Conservation (phyloP, 306 rosid species). For the Gastrolobium bilobum region DNA sequence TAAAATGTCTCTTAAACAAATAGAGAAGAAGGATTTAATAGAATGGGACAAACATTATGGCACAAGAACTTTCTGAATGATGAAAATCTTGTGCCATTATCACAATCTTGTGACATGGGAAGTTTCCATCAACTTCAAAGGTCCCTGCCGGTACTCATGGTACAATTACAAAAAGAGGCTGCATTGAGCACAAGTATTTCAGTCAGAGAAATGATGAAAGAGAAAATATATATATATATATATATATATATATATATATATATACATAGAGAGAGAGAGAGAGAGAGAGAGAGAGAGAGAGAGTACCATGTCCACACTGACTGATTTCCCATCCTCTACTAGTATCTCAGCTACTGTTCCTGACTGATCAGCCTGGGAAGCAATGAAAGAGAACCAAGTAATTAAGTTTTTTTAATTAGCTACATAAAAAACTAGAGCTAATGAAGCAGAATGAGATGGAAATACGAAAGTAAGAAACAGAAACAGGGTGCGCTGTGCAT, state of each 20-base stretch:
- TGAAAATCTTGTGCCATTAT: constrained; percentile 1
- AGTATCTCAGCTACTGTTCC: constrained; percentile 79
- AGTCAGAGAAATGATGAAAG: constrained; percentile 32
- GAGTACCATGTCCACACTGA: constrained; percentile 80
- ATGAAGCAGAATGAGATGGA: not conserved
- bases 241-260: too few relatives aligned
- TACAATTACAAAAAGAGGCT: constrained; percentile 79
- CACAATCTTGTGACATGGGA: constrained; percentile 12
- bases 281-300: constrained; percentile 34
- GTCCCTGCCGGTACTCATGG: constrained; percentile 60
- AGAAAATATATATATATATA: too few relatives aligned
- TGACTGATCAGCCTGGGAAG: constrained; percentile 83
- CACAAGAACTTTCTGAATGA: constrained; percentile 38
- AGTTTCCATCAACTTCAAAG: constrained; percentile 43
- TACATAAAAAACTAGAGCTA: not conserved
- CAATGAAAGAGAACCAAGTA: constrained; percentile 32
- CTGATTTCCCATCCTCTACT: constrained; percentile 79
- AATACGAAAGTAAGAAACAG: constrained; percentile 12
- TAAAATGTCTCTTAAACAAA: constrained; percentile 27
- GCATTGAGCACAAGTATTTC: constrained; percentile 49
- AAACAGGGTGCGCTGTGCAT: not conserved
- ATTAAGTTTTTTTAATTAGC: constrained; percentile 11
- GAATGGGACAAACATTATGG: constrained; percentile 45
- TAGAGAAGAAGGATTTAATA: constrained; percentile 21
- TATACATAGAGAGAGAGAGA: not conserved